phyloP scores from a whole-genome alignment of 371 early-diverging fungal species.

The Zychaea mexicana region DNA sequence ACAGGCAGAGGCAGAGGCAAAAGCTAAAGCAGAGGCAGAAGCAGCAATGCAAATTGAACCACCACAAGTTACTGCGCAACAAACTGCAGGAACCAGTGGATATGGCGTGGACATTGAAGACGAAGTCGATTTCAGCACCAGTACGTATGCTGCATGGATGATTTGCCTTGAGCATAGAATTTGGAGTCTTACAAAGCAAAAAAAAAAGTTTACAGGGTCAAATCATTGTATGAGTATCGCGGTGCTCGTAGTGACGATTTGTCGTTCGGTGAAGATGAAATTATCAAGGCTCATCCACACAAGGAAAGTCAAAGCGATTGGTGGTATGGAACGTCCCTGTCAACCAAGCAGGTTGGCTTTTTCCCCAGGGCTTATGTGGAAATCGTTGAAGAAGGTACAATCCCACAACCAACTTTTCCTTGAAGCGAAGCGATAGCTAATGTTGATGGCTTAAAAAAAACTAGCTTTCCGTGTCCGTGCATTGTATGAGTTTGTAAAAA shows the following conservation, averaged over 20 bases:
- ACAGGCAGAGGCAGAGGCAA: not conserved
- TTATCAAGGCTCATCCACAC: conserved; percentile 55
- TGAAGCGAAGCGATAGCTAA: not conserved
- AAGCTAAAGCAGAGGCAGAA: not conserved
- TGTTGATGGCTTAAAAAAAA: not conserved
- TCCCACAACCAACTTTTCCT: not conserved
- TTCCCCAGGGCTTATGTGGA: conserved; percentile 52
- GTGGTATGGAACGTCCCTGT: conserved; percentile 48
- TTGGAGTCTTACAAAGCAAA: not conserved
- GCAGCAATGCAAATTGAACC: not conserved
- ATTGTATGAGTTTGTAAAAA: conserved; percentile 43
- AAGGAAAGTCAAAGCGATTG: conserved; percentile 51
- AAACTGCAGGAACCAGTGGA: conserved; percentile 42
- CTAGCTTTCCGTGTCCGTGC: conserved; percentile 48
- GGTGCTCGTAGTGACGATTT: conserved; percentile 54
- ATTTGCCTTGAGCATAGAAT: not conserved
- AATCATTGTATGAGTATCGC: conserved; percentile 47
- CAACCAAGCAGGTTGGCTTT: conserved; percentile 36
- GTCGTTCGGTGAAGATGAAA: conserved; percentile 44
- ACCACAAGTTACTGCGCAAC: not conserved
- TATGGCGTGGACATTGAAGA: conserved; percentile 50
- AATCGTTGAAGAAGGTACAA: conserved; percentile 45
- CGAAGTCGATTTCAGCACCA: conserved; percentile 49
- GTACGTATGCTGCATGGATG: conserved; percentile 19
- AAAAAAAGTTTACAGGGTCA: conserved; percentile 43